Conservation (phyloP, 148 eudicot genomes). For the Vaccinium macrocarpon region DNA sequence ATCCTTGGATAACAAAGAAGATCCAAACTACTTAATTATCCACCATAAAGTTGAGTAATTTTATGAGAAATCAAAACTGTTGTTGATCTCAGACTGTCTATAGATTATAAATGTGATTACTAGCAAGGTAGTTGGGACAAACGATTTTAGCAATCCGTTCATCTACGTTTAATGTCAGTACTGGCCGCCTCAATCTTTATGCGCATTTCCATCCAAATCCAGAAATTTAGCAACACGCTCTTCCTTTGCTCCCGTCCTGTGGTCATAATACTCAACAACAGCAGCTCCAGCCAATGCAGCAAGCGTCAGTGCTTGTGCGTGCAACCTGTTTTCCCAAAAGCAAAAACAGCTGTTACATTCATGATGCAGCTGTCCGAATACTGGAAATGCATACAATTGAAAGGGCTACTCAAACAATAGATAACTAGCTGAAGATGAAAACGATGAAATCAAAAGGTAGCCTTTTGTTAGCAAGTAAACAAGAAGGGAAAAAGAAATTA, state of each 20-base stretch:
- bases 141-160: not conserved
- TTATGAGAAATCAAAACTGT: not conserved
- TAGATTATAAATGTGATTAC: not conserved
- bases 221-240: constrained; percentile 33
- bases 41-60: not conserved
- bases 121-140: not conserved
- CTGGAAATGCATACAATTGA: not conserved
- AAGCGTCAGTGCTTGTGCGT: constrained; percentile 37
- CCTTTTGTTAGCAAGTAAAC: not conserved
- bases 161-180: not conserved
- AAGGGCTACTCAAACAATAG: not conserved
- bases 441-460: not conserved
- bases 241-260: constrained; percentile 30
- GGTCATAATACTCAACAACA: constrained; percentile 35
- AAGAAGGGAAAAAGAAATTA: not conserved
- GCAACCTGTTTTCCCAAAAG: constrained; percentile 27
- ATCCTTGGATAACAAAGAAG: not conserved
- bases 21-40: not conserved
- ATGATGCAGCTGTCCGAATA: not conserved
- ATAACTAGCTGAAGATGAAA: not conserved
- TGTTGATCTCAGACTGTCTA: not conserved
- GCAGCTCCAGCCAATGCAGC: constrained; percentile 43
- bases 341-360: not conserved
- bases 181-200: constrained; percentile 13
- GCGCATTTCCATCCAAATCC: constrained; percentile 15